These are phyloP conservation scores for Yamadazyma ubonensis DNA, from an alignment of 805 yeast genomes.

Conservation along the genomic window DNA sequence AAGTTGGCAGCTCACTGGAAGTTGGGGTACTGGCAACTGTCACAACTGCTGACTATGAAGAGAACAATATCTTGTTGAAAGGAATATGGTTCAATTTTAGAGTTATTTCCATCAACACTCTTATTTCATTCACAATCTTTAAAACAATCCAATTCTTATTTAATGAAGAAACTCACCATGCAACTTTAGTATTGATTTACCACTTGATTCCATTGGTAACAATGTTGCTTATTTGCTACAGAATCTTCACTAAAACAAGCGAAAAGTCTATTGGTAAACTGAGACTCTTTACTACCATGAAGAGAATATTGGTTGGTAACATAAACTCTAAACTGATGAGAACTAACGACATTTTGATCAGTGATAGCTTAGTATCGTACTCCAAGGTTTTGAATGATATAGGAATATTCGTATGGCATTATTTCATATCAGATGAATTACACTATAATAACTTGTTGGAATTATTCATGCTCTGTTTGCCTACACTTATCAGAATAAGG, in stretches of 20 bases:
- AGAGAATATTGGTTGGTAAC: slow-evolving; percentile 55
- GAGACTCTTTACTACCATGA: slow-evolving; percentile 49
- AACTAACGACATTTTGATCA: slow-evolving; percentile 75
- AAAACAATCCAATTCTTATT: slow-evolving; percentile 14
- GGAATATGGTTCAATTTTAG: slow-evolving; percentile 36
- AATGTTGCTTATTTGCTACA: slow-evolving; percentile 30
- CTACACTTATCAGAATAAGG: slow-evolving; percentile 70
- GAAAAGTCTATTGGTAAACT: slow-evolving; percentile 34
- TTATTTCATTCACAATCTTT: slow-evolving; percentile 12
- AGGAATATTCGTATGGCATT: slow-evolving; percentile 50
- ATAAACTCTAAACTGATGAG: slow-evolving; percentile 57
- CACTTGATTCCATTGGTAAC: slow-evolving; percentile 37
- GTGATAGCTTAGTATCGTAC: slow-evolving; percentile 85
- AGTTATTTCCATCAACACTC: slow-evolving; percentile 23
- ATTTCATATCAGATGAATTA: slow-evolving; percentile 32
- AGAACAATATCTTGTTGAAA: slow-evolving; percentile 28
- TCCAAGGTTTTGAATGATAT: slow-evolving; percentile 74
- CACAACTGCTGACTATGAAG: slow-evolving; percentile 28
- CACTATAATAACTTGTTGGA: slow-evolving; percentile 32
- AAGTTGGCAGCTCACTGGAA: slow-evolving; percentile 19
- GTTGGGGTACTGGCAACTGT: slow-evolving; percentile 36
- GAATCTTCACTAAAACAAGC: slow-evolving; percentile 33
- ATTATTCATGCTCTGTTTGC: slow-evolving; percentile 44
- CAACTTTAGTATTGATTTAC: slow-evolving; percentile 12
- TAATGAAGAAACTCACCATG: slow-evolving; percentile 13